A percentile compares a stretch with the other conserved stretches of the same genome.
Conservation (phyloP, 176 grass and related monocot genomes). For the Miscanthus lutarioriparius region DNA sequence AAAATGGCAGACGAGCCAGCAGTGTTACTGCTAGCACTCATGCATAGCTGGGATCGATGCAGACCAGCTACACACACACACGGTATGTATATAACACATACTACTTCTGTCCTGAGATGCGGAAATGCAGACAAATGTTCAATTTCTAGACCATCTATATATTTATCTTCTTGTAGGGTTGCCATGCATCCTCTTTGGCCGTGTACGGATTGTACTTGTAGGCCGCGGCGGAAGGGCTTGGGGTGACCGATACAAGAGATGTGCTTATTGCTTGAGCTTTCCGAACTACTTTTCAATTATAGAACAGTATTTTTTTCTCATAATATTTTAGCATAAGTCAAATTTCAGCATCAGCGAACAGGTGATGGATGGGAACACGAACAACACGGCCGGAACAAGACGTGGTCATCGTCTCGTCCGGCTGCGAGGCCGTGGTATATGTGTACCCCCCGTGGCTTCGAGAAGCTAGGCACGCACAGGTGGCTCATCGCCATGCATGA, state of each 20-base stretch:
- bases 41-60: not conserved
- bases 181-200: not conserved
- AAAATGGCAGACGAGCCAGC: conserved; percentile 1
- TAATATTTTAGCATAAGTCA: too few relatives aligned
- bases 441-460: too few relatives aligned
- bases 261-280: too few relatives aligned
- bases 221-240: not conserved
- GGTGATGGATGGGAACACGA: not conserved
- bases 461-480: too few relatives aligned
- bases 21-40: not conserved
- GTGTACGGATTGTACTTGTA: not conserved
- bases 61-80: not conserved
- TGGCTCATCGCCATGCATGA: too few relatives aligned
- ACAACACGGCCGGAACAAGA: not conserved
- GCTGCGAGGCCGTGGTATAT: not conserved
- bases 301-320: too few relatives aligned
- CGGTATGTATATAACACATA: too few relatives aligned
- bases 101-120: too few relatives aligned
- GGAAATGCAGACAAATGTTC: conserved; percentile 38
- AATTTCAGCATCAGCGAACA: too few relatives aligned
- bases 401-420: conserved; percentile 19
- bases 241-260: not conserved
- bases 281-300: too few relatives aligned
- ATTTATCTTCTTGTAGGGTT: not conserved
- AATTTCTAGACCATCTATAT: not conserved